Evolutionary conservation across 2,329 filamentous ascomycete genomes (phyloP).

Genomic region (Xylaria sp.): DNA sequence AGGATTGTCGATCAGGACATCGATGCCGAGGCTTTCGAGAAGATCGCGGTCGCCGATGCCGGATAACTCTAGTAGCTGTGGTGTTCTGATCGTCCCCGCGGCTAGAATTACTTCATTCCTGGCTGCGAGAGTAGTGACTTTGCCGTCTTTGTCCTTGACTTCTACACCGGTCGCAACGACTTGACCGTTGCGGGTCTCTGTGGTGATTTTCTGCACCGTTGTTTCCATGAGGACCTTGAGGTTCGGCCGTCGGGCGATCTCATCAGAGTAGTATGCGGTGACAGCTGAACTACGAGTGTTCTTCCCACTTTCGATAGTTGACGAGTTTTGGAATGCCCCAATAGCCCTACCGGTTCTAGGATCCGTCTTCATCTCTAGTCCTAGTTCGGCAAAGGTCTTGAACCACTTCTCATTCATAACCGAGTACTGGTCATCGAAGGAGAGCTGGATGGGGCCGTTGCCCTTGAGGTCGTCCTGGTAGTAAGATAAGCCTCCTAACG

Average conservation of each 20-base stretch:
- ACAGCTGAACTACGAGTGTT: conserved; percentile 49
- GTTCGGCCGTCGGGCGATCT: conserved; percentile 49
- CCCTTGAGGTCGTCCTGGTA: conserved; percentile 47
- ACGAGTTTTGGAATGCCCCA: conserved; percentile 51
- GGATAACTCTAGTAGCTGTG: conserved; percentile 51
- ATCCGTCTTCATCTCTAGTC: conserved; percentile 49
- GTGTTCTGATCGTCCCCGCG: conserved; percentile 53
- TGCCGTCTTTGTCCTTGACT: conserved; percentile 43
- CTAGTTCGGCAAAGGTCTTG: conserved; percentile 50
- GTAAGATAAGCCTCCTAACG: conserved; percentile 40
- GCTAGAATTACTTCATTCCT: conserved; percentile 55
- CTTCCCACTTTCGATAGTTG: conserved; percentile 47
- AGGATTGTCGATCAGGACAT: conserved; percentile 53
- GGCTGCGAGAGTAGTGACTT: conserved; percentile 31
- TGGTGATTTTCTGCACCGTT: conserved; percentile 49
- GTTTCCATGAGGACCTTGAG: conserved; percentile 51
- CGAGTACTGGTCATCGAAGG: conserved; percentile 50
- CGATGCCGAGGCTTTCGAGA: conserved; percentile 46
- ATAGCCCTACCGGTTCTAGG: conserved; percentile 46
- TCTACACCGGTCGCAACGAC: conserved; percentile 51
- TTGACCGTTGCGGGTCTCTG: conserved; percentile 41
- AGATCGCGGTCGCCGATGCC: conserved; percentile 53
- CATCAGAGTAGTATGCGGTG: conserved; percentile 50
- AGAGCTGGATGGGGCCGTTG: conserved; percentile 52
- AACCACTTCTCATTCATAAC: conserved; percentile 52